Evolutionary conservation across 1,139 yeast genomes (phyloP).

Genomic region (Taphrina populina): DNA sequence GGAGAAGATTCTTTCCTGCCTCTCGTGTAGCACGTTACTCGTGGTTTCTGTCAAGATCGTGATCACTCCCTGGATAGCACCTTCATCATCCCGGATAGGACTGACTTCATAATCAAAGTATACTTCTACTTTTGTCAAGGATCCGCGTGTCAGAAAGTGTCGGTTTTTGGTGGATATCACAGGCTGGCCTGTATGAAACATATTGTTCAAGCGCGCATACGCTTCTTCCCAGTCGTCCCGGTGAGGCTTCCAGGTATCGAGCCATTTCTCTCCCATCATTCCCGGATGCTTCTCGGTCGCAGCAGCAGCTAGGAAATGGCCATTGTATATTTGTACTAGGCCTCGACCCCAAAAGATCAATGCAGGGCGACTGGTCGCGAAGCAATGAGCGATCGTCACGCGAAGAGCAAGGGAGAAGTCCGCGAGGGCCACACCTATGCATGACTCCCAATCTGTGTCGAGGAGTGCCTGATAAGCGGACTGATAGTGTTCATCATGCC

Average conservation of each 20-base stretch:
- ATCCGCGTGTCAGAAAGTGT: not conserved
- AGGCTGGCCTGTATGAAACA: not conserved
- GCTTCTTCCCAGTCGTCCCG: not conserved
- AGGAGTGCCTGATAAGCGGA: not conserved
- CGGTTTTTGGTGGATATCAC: not conserved
- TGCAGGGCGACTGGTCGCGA: not conserved
- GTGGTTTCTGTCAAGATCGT: slow-evolving; percentile 3
- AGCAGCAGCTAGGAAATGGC: not conserved
- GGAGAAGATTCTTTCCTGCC: too few species aligned
- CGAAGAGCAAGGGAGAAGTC: slow-evolving; percentile 6
- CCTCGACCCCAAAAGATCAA: slow-evolving; percentile 3
- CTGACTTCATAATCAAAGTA: not conserved
- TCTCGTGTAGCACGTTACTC: too few species aligned
- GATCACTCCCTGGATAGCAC: not conserved
- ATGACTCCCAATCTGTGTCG: not conserved
- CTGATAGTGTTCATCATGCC: slow-evolving; percentile 5
- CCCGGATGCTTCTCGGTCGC: slow-evolving; percentile 5
- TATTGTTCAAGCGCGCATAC: not conserved
- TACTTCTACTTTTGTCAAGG: not conserved
- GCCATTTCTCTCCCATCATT: slow-evolving; percentile 9
- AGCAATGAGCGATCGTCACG: slow-evolving; percentile 4
- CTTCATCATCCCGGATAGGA: slow-evolving; percentile 2
- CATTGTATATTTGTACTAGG: slow-evolving; percentile 12
- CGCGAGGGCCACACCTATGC: not conserved
- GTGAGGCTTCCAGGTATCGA: not conserved